Base-by-base conservation (phyloP, 2,329 filamentous ascomycete genomes). In the Aspergillus pseudoterreus region DNA sequence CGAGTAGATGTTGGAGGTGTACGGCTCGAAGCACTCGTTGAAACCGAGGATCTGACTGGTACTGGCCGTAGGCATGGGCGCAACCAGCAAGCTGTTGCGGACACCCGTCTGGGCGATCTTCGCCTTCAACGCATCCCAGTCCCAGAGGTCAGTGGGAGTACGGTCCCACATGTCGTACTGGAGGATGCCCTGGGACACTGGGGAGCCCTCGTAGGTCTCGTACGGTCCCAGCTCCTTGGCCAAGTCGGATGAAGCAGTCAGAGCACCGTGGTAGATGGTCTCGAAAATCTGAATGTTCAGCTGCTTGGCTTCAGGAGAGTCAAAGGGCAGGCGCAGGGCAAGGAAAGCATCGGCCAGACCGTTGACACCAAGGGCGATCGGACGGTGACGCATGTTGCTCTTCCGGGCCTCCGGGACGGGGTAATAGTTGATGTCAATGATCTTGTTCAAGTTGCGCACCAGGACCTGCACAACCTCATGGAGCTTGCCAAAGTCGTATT, bases 11-110 rank as follows among this genome's bases (percentile, higher is more conserved):
- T 99, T 99, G 63, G 92, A 97, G 4, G 94, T 99, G 79, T 99
- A 99, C 38, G 94, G 94, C 81, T 99, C 94, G 71, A 99, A 99
- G 81, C 94, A 99, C 78, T 99, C 94, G 72, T 99, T 99, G 82
- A 96, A 95, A 65, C 94, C 94, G 63, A 99, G 81, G 70, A 99
- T 99, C 78, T 99, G 94, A 54, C 90, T 96, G 35, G 94, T 99
- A 58, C 88, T 94, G 51, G 94, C 94, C 66, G 94, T 99, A 22
- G 94, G 94, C 94, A 99, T 99, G 55, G 94, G 94, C 3, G 94
- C 94, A 63, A 97, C 83, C 55, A 99, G 83, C 65, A 99, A 78
- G 71, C 89, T 95, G 86, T 99, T 99, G 73, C 92, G 92, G 35
- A 96, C 82, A 75, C 94, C 94, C 63, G 95, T 83, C 77, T 95